These are phyloP conservation scores for Populus pruinosa DNA, from an alignment of 345 rosid species.

Conservation along the genomic window DNA sequence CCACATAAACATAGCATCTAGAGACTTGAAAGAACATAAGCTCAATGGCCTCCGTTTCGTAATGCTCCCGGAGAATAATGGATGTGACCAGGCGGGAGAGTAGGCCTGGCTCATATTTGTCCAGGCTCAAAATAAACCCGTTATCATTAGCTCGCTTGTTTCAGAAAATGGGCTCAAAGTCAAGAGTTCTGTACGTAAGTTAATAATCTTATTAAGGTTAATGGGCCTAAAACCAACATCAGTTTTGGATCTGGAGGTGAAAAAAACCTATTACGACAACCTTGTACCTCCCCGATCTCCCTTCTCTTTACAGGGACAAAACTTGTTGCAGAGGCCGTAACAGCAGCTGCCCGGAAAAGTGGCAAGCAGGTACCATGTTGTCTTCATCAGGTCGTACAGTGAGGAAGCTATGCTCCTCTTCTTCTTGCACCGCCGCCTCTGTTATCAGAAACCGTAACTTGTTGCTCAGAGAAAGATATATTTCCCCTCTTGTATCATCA, in stretches of 20 bases:
- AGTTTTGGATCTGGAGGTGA: neutral
- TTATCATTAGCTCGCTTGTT: neutral
- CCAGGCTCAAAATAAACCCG: neutral
- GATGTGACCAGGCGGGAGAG: neutral
- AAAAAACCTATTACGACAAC: neutral
- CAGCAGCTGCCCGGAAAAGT: neutral
- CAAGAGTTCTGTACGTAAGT: neutral
- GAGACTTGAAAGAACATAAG: too few relatives aligned
- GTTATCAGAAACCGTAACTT: neutral
- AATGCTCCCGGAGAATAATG: too few relatives aligned
- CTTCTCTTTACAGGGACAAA: neutral
- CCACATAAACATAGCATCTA: too few relatives aligned
- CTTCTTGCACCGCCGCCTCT: too few relatives aligned
- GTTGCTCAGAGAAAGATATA: neutral
- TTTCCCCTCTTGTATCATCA: neutral
- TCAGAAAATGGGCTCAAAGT: neutral
- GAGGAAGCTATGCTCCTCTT: conserved; percentile 3
- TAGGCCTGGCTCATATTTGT: neutral
- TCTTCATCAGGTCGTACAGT: neutral
- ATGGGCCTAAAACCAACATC: neutral
- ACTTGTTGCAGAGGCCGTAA: neutral
- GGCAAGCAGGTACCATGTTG: neutral
- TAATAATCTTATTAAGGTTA: neutral
- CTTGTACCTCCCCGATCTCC: neutral
- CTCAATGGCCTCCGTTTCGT: too few relatives aligned